These are phyloP conservation scores for Aaosphaeria pasadenensis DNA, from an alignment of 2,329 filamentous ascomycete genomes.

Conservation along the genomic window DNA sequence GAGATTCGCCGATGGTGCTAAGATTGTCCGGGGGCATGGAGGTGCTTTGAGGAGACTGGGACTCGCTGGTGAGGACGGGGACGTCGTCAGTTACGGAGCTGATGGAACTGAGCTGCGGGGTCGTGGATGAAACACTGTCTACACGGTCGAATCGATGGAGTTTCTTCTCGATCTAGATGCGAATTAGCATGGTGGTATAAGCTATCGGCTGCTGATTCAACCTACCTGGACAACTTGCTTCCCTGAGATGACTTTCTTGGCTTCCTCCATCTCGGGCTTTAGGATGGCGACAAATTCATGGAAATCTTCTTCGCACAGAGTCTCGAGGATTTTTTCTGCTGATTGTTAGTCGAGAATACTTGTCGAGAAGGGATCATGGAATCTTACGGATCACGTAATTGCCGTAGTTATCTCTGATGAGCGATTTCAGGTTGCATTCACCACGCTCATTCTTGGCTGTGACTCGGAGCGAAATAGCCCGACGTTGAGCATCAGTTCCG, in stretches of 20 bases:
- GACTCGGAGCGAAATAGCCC: constrained; percentile 56
- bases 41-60: constrained; percentile 67
- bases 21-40: constrained; percentile 62
- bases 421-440: constrained; percentile 65
- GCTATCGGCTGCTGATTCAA: not conserved
- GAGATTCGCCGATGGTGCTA: constrained; percentile 51
- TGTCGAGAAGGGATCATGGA: not conserved
- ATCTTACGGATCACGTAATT: constrained; percentile 96
- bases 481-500: constrained; percentile 67
- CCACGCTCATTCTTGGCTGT: constrained; percentile 58
- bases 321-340: constrained; percentile 73
- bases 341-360: constrained; percentile 5
- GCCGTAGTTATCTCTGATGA: constrained; percentile 89
- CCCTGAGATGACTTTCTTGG: constrained; percentile 37
- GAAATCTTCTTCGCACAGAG: constrained; percentile 40
- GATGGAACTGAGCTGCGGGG: constrained; percentile 16
- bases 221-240: constrained; percentile 45
- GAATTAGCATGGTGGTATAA: not conserved
- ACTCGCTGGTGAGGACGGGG: constrained; percentile 66
- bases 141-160: constrained; percentile 43
- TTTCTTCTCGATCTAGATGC: constrained; percentile 45
- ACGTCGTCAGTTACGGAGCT: constrained; percentile 23
- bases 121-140: constrained; percentile 21
- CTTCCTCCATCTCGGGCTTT: constrained; percentile 44
- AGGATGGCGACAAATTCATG: constrained; percentile 39